Evolutionary conservation across 1,139 yeast species (phyloP), one percentile per base, ranked within the genome.

Genomic region (Protomyces macrosporus): DNA sequence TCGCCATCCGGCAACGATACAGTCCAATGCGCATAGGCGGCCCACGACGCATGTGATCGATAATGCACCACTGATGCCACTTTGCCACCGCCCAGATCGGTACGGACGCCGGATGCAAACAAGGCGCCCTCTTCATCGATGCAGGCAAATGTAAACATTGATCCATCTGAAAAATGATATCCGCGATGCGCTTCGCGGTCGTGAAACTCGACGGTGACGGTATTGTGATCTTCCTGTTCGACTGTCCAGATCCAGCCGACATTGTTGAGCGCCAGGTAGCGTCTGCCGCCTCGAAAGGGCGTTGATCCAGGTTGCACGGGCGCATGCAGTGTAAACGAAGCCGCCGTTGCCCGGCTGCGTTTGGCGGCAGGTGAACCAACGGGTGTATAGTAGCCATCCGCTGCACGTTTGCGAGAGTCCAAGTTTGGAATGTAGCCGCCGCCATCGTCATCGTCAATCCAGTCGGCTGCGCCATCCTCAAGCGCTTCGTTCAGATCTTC

Each of bases 221-320:
- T 84, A 68, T 85, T 83, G 69, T 86, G 82, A 12, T 73, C 77
- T 42, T 77, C 83, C 67, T 83, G 88, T 67, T 81, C 81, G 23
- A 89, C 95, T 0, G 88, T 79, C 86, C 96, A 88, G 0, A 86
- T 86, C 72, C 88, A 88, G 0, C 98, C 98, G 48, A 85, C 76
- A 6, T 87, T 79, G 70, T 89, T 90, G 82, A 93, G 88, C 32
- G 69, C 62, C 45, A 65, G 53, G 71, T 90, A 91, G 65, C 97
- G 79, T 74, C 95, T 82, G 63, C 76, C 82, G 60, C 81, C 77
- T 45, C 76, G 77, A 85, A 95, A 93, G 0, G 97, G 96, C 0
- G 98, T 90, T 3, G 88, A 83, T 0, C 98, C 98, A 0, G 90
- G 89, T 4, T 86, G 85, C 69, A 82, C 83, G 0, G 87, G 83